A percentile compares a stretch with the other conserved stretches of the same genome.
Evolutionary conservation across 768 basidiomycete genomes (phyloP).

Genomic region (Lactarius evosmus): DNA sequence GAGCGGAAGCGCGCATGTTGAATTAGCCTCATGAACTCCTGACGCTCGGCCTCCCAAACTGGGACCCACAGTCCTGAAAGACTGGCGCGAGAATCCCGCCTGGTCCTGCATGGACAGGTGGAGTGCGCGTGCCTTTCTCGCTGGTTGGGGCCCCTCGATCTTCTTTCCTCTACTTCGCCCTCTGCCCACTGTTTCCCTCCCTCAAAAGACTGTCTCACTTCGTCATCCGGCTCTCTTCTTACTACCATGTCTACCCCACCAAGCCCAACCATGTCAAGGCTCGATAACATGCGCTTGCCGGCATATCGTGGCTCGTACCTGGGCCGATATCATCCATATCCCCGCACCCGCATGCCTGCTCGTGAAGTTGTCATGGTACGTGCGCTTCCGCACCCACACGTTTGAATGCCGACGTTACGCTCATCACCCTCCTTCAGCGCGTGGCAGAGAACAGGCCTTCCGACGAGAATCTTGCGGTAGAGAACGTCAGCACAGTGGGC

Average conservation of each 20-base stretch:
- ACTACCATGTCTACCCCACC: slow-evolving; percentile 12
- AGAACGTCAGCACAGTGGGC: slow-evolving; percentile 8
- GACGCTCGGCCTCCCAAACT: slow-evolving; percentile 11
- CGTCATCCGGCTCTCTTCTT: background rate
- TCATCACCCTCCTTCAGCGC: slow-evolving; percentile 1
- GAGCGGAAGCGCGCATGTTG: slow-evolving; percentile 16
- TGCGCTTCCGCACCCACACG: background rate
- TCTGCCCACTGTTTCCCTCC: slow-evolving; percentile 7
- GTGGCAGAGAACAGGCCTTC: slow-evolving; percentile 4
- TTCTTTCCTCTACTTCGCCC: slow-evolving; percentile 1
- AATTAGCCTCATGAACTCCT: slow-evolving; percentile 13
- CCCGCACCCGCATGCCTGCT: slow-evolving; percentile 18
- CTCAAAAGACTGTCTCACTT: background rate
- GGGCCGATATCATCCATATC: slow-evolving; percentile 25
- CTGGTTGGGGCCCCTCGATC: background rate
- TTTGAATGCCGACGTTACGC: background rate
- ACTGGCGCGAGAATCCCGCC: slow-evolving; percentile 1
- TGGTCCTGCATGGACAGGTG: slow-evolving; percentile 9
- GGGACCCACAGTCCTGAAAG: slow-evolving; percentile 6
- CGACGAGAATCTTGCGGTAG: background rate
- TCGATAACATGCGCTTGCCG: slow-evolving; percentile 23
- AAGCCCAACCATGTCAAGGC: slow-evolving; percentile 1
- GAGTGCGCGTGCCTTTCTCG: slow-evolving; percentile 6
- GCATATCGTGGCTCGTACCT: slow-evolving; percentile 25
- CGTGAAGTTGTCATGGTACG: slow-evolving; percentile 20